A percentile compares a stretch with the other conserved stretches of the same genome.
Evolutionary conservation across 495 filamentous ascomycete genomes (phyloP).

Genomic region (Sordaria brevicollis): DNA sequence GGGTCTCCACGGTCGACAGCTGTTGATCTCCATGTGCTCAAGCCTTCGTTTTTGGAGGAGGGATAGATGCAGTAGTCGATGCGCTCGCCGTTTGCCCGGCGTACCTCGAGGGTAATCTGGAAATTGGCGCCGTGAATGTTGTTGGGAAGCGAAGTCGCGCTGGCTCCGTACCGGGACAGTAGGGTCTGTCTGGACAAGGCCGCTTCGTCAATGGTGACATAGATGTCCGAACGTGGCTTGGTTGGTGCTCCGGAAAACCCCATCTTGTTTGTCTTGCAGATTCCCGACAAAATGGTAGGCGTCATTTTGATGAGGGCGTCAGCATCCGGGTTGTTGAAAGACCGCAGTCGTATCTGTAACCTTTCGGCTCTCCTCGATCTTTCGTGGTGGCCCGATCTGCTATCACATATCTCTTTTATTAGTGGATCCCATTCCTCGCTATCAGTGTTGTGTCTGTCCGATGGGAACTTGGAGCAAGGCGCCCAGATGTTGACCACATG

Average conservation of each 20-base stretch:
- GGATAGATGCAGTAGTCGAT: slow-evolving; percentile 81
- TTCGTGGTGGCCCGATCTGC: slow-evolving; percentile 59
- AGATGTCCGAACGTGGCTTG: slow-evolving; percentile 84
- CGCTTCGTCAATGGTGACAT: slow-evolving; percentile 71
- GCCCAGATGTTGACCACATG: slow-evolving; percentile 73
- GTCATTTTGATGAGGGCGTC: slow-evolving; percentile 73
- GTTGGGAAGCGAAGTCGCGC: slow-evolving; percentile 57
- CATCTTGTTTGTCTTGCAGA: slow-evolving; percentile 72
- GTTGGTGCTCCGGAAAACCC: slow-evolving; percentile 93
- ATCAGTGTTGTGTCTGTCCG: slow-evolving; percentile 45
- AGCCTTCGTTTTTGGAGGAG: slow-evolving; percentile 61
- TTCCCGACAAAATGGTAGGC: slow-evolving; percentile 75
- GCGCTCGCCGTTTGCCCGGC: slow-evolving; percentile 62
- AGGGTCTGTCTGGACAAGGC: slow-evolving; percentile 65
- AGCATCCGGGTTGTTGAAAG: slow-evolving; percentile 65
- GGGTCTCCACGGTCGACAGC: slow-evolving; percentile 64
- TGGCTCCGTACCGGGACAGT: slow-evolving; percentile 68
- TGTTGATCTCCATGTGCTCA: slow-evolving; percentile 81
- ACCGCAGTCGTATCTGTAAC: slow-evolving; percentile 63
- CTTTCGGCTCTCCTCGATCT: slow-evolving; percentile 60
- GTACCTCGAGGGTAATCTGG: slow-evolving; percentile 82
- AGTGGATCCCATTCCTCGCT: slow-evolving; percentile 66
- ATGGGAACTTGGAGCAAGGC: slow-evolving; percentile 33
- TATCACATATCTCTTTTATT: slow-evolving; percentile 63
- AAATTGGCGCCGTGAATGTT: slow-evolving; percentile 59